Conservation (phyloP, 176 grass and related monocot genomes). For the Carex kokanica region DNA sequence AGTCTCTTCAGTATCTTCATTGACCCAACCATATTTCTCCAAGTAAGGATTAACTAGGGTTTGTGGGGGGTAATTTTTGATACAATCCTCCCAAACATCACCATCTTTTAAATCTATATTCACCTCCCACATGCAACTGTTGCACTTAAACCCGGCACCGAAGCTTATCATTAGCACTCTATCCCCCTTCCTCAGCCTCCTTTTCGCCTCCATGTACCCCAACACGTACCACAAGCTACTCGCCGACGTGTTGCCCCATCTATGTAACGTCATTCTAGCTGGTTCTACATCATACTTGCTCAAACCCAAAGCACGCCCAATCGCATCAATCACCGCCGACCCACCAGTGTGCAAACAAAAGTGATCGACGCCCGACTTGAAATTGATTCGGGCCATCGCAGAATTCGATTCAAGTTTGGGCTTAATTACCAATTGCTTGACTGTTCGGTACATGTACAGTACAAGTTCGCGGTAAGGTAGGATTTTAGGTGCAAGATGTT, state of each 20-base stretch:
- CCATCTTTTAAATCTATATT: constrained; percentile 36
- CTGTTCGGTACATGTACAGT: constrained; percentile 20
- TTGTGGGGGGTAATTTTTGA: constrained; percentile 49
- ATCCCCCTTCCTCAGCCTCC: constrained; percentile 42
- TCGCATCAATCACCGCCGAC: constrained; percentile 47
- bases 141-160: constrained; percentile 71
- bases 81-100: constrained; percentile 51
- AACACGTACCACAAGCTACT: constrained; percentile 75
- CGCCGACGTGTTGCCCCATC: constrained; percentile 70
- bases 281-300: constrained; percentile 50
- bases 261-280: constrained; percentile 60
- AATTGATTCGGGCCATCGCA: constrained; percentile 30
- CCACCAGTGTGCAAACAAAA: constrained; percentile 76
- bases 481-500: constrained; percentile 42
- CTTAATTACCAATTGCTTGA: background rate
- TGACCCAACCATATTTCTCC: constrained; percentile 57
- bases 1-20: constrained; percentile 34
- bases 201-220: constrained; percentile 67
- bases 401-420: background rate
- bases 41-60: constrained; percentile 46
- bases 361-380: constrained; percentile 56
- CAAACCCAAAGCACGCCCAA: constrained; percentile 42
- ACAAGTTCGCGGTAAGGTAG: constrained; percentile 50
- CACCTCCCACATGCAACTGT: constrained; percentile 73
- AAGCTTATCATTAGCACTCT: constrained; percentile 64